Evolutionary conservation across 768 basidiomycete genomes (phyloP).

Genomic region (Xanthoconium stramineum): DNA sequence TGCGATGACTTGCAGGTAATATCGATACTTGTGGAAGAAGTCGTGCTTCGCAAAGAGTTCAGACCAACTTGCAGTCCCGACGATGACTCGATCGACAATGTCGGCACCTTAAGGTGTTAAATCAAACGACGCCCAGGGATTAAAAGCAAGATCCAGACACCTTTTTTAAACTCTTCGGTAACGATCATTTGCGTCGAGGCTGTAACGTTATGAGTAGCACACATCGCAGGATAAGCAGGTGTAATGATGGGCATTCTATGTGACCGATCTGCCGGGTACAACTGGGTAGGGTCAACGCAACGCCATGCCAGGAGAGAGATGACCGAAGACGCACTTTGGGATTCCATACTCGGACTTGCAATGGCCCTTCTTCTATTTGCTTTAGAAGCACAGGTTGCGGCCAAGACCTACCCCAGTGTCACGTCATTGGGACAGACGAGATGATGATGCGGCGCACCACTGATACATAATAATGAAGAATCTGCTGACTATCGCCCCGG

Average conservation of each 20-base stretch:
- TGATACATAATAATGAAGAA: constrained; percentile 99
- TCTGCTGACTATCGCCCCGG: constrained; percentile 93
- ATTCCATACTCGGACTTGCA: constrained; percentile 97
- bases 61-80: constrained; percentile 80
- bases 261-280: constrained; percentile 89
- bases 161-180: constrained; percentile 93
- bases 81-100: constrained; percentile 89
- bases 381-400: constrained; percentile 97
- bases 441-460: constrained; percentile 58
- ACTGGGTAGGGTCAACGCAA: constrained; percentile 37
- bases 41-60: constrained; percentile 95
- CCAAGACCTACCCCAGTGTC: constrained; percentile 72
- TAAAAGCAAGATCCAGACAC: constrained; percentile 33
- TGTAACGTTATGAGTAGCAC: constrained; percentile 97
- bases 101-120: constrained; percentile 67
- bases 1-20: constrained; percentile 94
- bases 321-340: constrained; percentile 60
- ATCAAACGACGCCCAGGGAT: constrained; percentile 1
- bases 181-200: constrained; percentile 94
- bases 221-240: constrained; percentile 98
- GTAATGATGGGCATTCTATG: constrained; percentile 99
- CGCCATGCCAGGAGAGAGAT: too few species aligned
- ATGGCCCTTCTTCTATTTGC: constrained; percentile 92
- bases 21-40: constrained; percentile 95
- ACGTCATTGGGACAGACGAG: neutral